Evolutionary conservation across 176 grass and related monocot genomes (phyloP), one percentile per base, ranked within the genome.

Genomic region (Pontederia crassipes): DNA sequence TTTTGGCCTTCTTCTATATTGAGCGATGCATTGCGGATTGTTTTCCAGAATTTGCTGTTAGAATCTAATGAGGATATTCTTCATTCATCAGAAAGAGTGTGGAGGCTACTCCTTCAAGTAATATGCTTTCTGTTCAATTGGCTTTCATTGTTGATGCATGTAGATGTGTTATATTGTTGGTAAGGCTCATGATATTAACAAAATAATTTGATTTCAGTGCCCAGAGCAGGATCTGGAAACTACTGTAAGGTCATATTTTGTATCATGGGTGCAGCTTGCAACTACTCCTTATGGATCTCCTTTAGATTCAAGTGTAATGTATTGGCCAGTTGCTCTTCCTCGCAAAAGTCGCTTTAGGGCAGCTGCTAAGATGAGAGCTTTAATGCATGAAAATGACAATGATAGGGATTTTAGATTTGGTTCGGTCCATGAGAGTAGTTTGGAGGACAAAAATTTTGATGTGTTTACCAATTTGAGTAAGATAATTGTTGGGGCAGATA

Each of bases 101-200:
- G 93, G 93, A 88, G 76, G 59, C 83, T 98, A 62, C 79, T 98
- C 62, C 87, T 98, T 78, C 93, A 98, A 84, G 93, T 98, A 74
- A 66, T 54, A 67, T 54, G 32, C 54, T 47, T 48, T 4, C 14
- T 49, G 16, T 24, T 13, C 52, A 47, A 28, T 35, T 46, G 59
- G 57, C 14, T 40, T 57, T 74, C 16, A 12, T 46, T 55, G 2
- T 55, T 12, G 40, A n/a, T 46, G 10, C 16, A 55, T 27, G 52
- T 10, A 67, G 7, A 16, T 53, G 4, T 20, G 17, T 45, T 8
- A 15, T 51, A 4, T 51, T 67, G 9, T 32, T 24, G 9, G 12
- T 14, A 51, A 40, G 35, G 49, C 18, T 29, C 60, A 56, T 52
- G 18, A 50, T 49, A 17, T 75, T 77, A 78, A 50, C 62, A 5